Percentiles rank a stretch among this genome's conserved stretches.
Conservation (phyloP, 306 rosid genomes). For the Cicer bijugum region DNA sequence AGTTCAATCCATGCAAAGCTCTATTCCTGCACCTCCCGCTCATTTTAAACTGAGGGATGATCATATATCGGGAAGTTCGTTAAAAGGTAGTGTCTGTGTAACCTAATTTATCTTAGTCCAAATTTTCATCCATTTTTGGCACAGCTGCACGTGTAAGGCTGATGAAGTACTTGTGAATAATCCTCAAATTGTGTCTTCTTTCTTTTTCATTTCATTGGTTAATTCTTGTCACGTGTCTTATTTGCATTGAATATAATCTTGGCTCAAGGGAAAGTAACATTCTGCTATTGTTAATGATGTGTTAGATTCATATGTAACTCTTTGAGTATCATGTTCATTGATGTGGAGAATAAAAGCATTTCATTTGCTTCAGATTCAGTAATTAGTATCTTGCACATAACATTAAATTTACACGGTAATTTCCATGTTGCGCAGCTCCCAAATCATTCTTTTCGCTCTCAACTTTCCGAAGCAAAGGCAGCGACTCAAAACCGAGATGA, state of each 20-base stretch:
- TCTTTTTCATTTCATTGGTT: conserved; percentile 26
- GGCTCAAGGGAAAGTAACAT: neutral
- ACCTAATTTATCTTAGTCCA: conserved; percentile 22
- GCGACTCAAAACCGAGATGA: conserved; percentile 86
- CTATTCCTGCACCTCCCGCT: conserved; percentile 94
- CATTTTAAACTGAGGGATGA: conserved; percentile 90
- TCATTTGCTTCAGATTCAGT: conserved; percentile 12
- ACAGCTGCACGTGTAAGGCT: conserved; percentile 31
- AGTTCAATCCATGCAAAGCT: conserved; percentile 84
- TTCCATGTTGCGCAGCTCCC: conserved; percentile 75
- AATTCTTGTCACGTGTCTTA: conserved; percentile 19
- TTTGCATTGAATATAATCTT: conserved; percentile 32
- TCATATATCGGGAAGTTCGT: conserved; percentile 90
- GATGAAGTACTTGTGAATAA: conserved; percentile 22
- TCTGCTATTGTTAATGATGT: conserved; percentile 14
- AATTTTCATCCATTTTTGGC: conserved; percentile 19
- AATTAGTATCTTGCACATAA: conserved; percentile 36
- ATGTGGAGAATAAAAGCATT: conserved; percentile 3
- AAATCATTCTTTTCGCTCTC: conserved; percentile 93
- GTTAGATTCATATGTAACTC: conserved; percentile 21
- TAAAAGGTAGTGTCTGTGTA: conserved; percentile 69
- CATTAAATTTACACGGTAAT: conserved; percentile 21
- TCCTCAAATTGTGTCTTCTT: conserved; percentile 25
- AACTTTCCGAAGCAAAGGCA: conserved; percentile 92
- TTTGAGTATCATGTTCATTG: conserved; percentile 33